Percentiles rank a stretch among this genome's conserved stretches.
These are phyloP conservation scores for Exophiala alcalophila DNA, from an alignment of 2,329 filamentous ascomycete species.

Conservation along the genomic window DNA sequence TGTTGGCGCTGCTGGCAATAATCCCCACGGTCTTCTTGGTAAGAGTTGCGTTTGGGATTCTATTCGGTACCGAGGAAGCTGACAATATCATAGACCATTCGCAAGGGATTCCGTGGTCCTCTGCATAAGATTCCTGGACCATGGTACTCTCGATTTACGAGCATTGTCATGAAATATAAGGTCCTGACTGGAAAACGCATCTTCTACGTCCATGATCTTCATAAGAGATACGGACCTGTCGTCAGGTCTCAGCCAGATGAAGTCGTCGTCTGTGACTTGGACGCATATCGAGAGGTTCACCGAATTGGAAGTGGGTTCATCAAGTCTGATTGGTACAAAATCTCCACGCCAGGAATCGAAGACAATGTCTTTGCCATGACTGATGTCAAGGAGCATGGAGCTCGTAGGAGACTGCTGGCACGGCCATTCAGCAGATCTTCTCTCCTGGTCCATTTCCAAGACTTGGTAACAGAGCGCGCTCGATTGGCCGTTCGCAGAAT, in stretches of 20 bases:
- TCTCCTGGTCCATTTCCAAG: conserved; percentile 34
- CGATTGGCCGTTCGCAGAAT: conserved; percentile 46
- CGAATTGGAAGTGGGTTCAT: conserved; percentile 34
- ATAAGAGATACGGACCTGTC: conserved; percentile 30
- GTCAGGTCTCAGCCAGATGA: conserved; percentile 34
- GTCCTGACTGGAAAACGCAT: conserved; percentile 13
- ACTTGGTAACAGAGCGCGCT: conserved; percentile 39
- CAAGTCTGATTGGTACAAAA: conserved; percentile 38
- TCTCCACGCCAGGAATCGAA: conserved; percentile 22
- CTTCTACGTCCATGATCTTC: conserved; percentile 19
- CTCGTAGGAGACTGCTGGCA: conserved; percentile 45
- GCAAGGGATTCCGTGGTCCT: neutral
- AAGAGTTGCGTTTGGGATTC: neutral
- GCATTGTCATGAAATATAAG: conserved; percentile 13
- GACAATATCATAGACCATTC: neutral
- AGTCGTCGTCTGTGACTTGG: conserved; percentile 41
- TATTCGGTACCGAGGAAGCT: neutral
- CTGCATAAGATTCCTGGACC: conserved; percentile 18
- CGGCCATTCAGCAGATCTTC: conserved; percentile 40
- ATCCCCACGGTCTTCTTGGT: neutral
- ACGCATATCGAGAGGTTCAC: conserved; percentile 37
- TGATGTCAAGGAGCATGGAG: conserved; percentile 41
- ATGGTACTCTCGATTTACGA: conserved; percentile 19
- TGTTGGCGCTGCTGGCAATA: conserved; percentile 1
- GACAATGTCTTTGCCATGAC: conserved; percentile 43